phyloP scores from a whole-genome alignment of 2,329 filamentous ascomycete genomes.

The Epicoccum sorghinum region DNA sequence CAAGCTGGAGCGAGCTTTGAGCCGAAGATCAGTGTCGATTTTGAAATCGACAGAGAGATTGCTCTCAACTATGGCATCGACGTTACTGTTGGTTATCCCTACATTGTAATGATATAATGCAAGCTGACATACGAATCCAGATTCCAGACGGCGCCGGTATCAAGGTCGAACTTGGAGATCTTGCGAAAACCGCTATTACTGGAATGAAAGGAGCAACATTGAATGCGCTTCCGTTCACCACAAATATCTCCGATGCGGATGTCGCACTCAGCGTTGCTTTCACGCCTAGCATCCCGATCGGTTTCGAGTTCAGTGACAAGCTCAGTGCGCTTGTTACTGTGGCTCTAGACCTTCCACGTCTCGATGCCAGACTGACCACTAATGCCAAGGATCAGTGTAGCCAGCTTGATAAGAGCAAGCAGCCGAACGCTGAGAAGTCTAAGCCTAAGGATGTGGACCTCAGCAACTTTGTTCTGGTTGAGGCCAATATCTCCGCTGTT shows the following conservation, averaged over 20 bases:
- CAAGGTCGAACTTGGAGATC: slow-evolving; percentile 31
- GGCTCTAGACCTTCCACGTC: slow-evolving; percentile 40
- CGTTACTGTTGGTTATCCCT: slow-evolving; percentile 32
- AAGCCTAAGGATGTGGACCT: slow-evolving; percentile 1
- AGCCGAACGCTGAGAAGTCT: neutral
- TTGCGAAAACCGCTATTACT: slow-evolving; percentile 31
- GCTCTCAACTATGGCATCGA: slow-evolving; percentile 47
- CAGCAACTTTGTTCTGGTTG: slow-evolving; percentile 30
- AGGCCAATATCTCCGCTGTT: slow-evolving; percentile 33
- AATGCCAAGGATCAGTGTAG: slow-evolving; percentile 30
- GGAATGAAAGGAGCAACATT: slow-evolving; percentile 32
- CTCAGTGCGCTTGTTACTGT: slow-evolving; percentile 36
- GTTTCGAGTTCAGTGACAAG: slow-evolving; percentile 41
- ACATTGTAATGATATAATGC: neutral
- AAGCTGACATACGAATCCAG: slow-evolving; percentile 17
- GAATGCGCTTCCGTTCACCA: slow-evolving; percentile 41
- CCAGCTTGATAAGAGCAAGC: slow-evolving; percentile 2
- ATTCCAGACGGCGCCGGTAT: slow-evolving; percentile 40
- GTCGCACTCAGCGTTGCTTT: slow-evolving; percentile 39
- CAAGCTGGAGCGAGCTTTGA: slow-evolving; percentile 45
- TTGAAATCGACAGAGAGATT: slow-evolving; percentile 34
- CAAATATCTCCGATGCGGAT: slow-evolving; percentile 34
- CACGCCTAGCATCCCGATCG: slow-evolving; percentile 43
- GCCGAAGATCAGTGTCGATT: slow-evolving; percentile 35
- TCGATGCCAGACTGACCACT: slow-evolving; percentile 37